These are phyloP conservation scores for Vicia faba DNA, from an alignment of 306 rosid species.

Conservation along the genomic window DNA sequence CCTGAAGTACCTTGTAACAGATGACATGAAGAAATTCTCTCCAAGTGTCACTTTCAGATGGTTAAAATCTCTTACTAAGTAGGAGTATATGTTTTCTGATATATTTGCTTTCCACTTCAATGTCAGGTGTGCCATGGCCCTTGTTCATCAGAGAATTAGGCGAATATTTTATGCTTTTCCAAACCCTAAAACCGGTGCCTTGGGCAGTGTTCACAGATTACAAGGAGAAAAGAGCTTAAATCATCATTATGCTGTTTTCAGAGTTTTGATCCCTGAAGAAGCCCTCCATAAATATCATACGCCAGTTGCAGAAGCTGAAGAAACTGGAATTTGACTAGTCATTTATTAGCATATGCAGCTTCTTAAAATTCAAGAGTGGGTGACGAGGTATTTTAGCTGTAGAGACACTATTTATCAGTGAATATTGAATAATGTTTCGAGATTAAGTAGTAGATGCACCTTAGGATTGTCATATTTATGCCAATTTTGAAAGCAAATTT, in stretches of 20 bases:
- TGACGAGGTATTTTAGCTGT: constrained; percentile 11
- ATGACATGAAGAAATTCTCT: too few species aligned
- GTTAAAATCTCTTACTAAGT: not conserved
- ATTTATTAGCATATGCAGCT: constrained; percentile 5
- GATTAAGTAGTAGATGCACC: constrained; percentile 3
- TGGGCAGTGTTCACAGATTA: constrained; percentile 80
- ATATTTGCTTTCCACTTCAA: constrained; percentile 18
- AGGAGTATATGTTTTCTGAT: constrained; percentile 29
- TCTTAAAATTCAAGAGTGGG: constrained; percentile 13
- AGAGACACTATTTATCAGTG: constrained; percentile 11
- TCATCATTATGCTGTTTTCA: constrained; percentile 90
- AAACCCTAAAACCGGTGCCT: constrained; percentile 76
- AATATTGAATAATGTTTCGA: constrained; percentile 25
- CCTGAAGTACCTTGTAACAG: not conserved
- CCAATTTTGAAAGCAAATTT: not conserved
- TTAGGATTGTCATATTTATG: too few species aligned
- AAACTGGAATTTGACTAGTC: constrained; percentile 4
- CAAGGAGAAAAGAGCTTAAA: constrained; percentile 85
- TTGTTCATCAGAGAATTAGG: constrained; percentile 87
- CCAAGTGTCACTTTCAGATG: constrained; percentile 28
- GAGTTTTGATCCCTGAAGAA: constrained; percentile 66
- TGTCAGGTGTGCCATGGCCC: constrained; percentile 97
- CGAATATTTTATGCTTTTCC: constrained; percentile 83
- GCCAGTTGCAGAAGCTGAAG: constrained; percentile 27
- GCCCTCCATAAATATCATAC: constrained; percentile 40